Base-by-base conservation (phyloP, 164 flowering plant genomes). In the Stephania japonica region DNA sequence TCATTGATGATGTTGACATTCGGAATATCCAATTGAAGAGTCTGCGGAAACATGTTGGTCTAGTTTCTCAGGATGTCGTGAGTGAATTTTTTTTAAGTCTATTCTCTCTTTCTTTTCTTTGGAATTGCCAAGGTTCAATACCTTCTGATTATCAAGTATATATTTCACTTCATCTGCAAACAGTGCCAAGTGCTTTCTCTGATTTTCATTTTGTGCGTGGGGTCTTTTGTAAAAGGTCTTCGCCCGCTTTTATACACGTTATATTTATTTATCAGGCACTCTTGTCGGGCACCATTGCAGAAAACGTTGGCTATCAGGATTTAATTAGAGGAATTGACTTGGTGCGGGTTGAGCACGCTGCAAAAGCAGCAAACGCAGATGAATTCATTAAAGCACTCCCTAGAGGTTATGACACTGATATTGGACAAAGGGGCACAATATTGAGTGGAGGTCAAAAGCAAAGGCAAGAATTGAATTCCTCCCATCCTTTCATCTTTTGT, bases 381-480 rank as follows among this genome's bases (percentile, higher is more conserved):
- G 97, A 88, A 70, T 96, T 96, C 81, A 90, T 93, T 71, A 80
- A 78, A 79, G 76, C 68, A 38, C 94, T 96, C 76, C 84, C 98
- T 32, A 80, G 84, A 65, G 88, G 89, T 14, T 96, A 91, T 72
- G 72, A 80, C 32, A 92, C 93, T 32, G 80, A 85, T 67, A 86
- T 96, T 78, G 99, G 99, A 62, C 95, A 90, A 32, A 83, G 95
- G 81, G 98, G 98, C 56, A 89, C 95, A 69, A 79, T 75, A 76
- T 81, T 96, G 76, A 96, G 99, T 76, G 99, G 99, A 68, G 99
- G 99, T 42, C 97, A 96, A 78, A 93, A 83, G 89, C 99, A 96
- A 85, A 87, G 99, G 99, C 89, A 72, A 75, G 69, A 18, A 49
- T 27, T 16, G 68, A 59, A 5, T 1, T 59, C 66, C 19, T 24